A percentile compares a stretch with the other conserved stretches of the same genome.
These are phyloP conservation scores for Zymoseptoria pseudotritici DNA, from an alignment of 2,329 filamentous ascomycete genomes.

Conservation along the genomic window DNA sequence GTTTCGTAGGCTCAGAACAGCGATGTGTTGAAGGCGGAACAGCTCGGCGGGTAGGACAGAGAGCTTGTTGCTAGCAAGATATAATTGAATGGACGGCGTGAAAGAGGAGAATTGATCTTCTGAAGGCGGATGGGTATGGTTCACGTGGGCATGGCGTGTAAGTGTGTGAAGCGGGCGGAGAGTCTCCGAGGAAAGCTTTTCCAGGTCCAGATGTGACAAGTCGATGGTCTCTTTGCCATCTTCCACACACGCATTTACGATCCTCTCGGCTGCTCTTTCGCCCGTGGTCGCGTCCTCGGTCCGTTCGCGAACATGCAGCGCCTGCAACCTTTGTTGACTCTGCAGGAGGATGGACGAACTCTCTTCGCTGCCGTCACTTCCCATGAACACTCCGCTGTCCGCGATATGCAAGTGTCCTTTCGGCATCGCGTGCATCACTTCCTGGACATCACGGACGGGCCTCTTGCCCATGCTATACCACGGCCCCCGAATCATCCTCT, in stretches of 20 bases:
- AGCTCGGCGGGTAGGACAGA: conserved; percentile 51
- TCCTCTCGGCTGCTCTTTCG: conserved; percentile 17
- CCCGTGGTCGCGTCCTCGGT: conserved; percentile 3
- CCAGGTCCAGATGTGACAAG: conserved; percentile 49
- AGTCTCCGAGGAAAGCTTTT: conserved; percentile 49
- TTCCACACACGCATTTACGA: conserved; percentile 37
- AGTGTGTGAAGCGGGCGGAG: conserved; percentile 47
- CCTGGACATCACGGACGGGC: conserved; percentile 26
- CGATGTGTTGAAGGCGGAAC: conserved; percentile 53
- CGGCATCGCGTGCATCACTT: neutral
- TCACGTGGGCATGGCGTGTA: conserved; percentile 25
- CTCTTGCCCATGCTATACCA: conserved; percentile 50
- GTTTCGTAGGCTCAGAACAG: conserved; percentile 57
- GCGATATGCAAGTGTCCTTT: neutral
- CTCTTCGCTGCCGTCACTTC: conserved; percentile 46
- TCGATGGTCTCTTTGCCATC: conserved; percentile 53
- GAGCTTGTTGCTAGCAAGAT: conserved; percentile 54
- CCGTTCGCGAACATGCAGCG: neutral
- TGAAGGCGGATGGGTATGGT: conserved; percentile 30
- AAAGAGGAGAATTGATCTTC: conserved; percentile 54
- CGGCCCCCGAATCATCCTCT: conserved; percentile 56
- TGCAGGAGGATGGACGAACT: conserved; percentile 3
- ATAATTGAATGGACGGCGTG: conserved; percentile 54
- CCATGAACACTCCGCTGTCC: conserved; percentile 65
- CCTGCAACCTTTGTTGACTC: conserved; percentile 1